Evolutionary conservation across 2,329 filamentous ascomycete genomes (phyloP), one percentile per base, ranked within the genome.

Genomic region (Aspergillus vadensis): DNA sequence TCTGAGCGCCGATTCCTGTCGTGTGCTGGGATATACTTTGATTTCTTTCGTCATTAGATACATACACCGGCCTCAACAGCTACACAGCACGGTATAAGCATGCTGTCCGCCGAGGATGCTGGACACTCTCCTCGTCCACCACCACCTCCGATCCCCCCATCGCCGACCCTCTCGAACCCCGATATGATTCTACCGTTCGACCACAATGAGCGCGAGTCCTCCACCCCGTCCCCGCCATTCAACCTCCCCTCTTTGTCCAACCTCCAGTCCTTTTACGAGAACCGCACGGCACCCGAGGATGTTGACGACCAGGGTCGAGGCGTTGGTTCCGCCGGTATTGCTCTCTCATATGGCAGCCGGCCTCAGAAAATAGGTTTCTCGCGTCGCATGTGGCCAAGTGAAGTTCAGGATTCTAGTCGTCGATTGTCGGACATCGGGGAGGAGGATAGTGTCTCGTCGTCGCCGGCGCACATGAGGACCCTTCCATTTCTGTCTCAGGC

Each of bases 121-220:
- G 60, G 60, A 15, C 53, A 65, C 23, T 63, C 58, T 30, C 19
- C 21, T 47, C 53, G 39, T 47, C 64, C 60, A 55, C 64, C 59
- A 52, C 60, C 61, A 17, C 67, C 64, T 36, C 59, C 64, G 23
- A 67, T 71, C 47, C 88, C 90, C 65, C 87, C 86, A 12, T 96
- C 91, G 61, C 93, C 93, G 50, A 96, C 93, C 2, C 81, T 97
- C 70, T 96, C 92, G 58, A 96, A 97, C 76, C 92, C 92, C 55
- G 93, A 96, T 75, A 93, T 97, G 91, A 96, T 97, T 70, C 81
- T 97, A 55, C 93, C 93, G 62, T 88, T 90, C 73, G 87, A 88
- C 71, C 85, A 87, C 65, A 83, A 82, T 64, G 74, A 76, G 62
- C 76, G 75, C 67, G 71, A 76, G 67, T 72, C 74, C 73, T 84